phyloP scores from a whole-genome alignment of 2,329 filamentous ascomycete species.

The Phyllosticta capitalensis region DNA sequence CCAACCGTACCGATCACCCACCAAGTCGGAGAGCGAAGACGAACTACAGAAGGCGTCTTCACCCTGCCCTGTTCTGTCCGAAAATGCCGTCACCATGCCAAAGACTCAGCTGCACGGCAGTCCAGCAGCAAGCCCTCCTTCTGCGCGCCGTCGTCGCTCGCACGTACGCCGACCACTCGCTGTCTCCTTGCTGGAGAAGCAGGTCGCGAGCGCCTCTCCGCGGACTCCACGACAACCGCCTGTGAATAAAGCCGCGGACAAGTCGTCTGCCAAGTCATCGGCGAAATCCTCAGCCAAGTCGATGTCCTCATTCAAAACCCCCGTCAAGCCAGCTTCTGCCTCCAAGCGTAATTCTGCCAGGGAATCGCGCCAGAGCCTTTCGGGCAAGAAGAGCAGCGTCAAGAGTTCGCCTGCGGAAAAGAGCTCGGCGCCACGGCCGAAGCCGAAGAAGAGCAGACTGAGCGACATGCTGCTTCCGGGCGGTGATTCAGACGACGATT shows the following conservation, averaged over 20 bases:
- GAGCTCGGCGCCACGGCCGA: not conserved
- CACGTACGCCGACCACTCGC: not conserved
- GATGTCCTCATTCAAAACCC: not conserved
- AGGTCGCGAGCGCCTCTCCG: not conserved
- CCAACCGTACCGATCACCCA: not conserved
- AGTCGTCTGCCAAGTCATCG: not conserved
- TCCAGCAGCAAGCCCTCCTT: not conserved
- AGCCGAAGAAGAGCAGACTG: not conserved
- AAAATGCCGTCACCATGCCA: not conserved
- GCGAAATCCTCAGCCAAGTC: not conserved
- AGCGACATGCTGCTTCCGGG: not conserved
- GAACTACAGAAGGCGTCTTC: not conserved
- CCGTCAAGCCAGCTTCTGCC: not conserved
- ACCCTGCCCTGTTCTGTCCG: not conserved
- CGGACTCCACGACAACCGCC: not conserved
- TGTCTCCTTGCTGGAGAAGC: not conserved
- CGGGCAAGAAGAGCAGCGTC: not conserved
- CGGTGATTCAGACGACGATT: not conserved
- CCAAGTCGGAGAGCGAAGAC: not conserved
- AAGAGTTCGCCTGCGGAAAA: not conserved
- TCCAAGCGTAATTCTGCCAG: not conserved
- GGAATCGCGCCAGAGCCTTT: not conserved
- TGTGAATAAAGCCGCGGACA: not conserved
- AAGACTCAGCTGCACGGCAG: not conserved
- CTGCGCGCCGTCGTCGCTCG: not conserved